Percentiles rank a stretch among this genome's conserved stretches.
phyloP scores from a whole-genome alignment of 768 basidiomycete species.

The Psilocybe subaeruginosa region DNA sequence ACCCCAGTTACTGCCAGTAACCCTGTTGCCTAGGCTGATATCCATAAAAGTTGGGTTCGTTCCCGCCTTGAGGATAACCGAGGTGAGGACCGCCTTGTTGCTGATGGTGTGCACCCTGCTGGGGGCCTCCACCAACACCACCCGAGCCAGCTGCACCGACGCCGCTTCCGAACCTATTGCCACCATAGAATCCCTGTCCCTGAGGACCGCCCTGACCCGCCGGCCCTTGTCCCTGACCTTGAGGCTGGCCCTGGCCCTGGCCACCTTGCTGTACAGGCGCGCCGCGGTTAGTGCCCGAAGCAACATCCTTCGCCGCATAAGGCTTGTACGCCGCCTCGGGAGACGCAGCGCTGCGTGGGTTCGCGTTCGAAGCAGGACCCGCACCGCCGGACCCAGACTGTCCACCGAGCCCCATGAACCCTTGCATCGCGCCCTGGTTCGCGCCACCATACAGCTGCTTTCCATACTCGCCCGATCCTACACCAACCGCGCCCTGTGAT shows the following conservation, averaged over 20 bases:
- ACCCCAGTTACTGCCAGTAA: slow-evolving; percentile 56
- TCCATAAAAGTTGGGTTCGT: slow-evolving; percentile 70
- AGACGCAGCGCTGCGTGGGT: slow-evolving; percentile 56
- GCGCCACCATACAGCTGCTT: slow-evolving; percentile 51
- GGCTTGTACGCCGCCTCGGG: slow-evolving; percentile 80
- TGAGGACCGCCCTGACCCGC: slow-evolving; percentile 52
- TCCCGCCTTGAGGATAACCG: slow-evolving; percentile 66
- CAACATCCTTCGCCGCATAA: slow-evolving; percentile 70
- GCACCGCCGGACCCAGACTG: slow-evolving; percentile 43
- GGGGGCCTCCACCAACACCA: slow-evolving; percentile 42
- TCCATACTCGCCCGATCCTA: slow-evolving; percentile 41
- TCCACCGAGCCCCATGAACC: slow-evolving; percentile 67
- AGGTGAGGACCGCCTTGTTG: slow-evolving; percentile 54
- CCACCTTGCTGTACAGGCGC: slow-evolving; percentile 45
- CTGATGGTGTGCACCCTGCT: slow-evolving; percentile 44
- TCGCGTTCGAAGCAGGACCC: slow-evolving; percentile 43
- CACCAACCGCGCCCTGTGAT: slow-evolving; percentile 41
- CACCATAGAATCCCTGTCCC: slow-evolving; percentile 52
- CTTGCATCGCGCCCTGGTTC: slow-evolving; percentile 63
- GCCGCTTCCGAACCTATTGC: slow-evolving; percentile 44
- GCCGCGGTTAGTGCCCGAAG: slow-evolving; percentile 47
- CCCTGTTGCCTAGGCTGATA: slow-evolving; percentile 69
- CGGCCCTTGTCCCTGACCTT: slow-evolving; percentile 49
- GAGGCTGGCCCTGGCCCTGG: slow-evolving; percentile 59
- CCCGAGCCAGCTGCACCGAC: slow-evolving; percentile 34